Base-by-base conservation (phyloP, 1,284 basidiomycete species). In the Fomitopsis palustris region DNA sequence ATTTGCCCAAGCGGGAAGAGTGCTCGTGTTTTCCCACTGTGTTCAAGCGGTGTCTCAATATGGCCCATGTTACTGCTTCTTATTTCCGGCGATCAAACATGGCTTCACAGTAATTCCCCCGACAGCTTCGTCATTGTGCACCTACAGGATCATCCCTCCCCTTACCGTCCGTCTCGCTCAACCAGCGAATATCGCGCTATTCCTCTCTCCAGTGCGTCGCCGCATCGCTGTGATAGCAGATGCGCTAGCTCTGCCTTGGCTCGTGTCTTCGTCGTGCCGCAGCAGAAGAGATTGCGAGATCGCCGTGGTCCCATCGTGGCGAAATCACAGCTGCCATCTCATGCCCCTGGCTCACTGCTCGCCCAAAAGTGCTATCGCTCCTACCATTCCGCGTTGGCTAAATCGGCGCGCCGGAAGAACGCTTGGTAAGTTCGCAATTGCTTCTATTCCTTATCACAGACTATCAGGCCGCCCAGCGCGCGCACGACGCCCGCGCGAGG, bases 271-370 rank as follows among this genome's bases (percentile, higher is more conserved):
- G 25, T 21, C 54, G 39, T 51, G 49, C 33, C 33, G 49, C 27
- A n/a, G 25, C 29, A 33, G 37, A 27, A 29, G 17, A 12, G 17
- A 37, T 45, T 33, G 29, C 49, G 35, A 51, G 55, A 56, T 56
- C 55, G 27, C 43, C 55, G 55, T 49, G n/a, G 19, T 21, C 55
- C 43, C 55, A 56, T 56, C 55, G 55, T 49, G 55, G 41, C 41
- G 23, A 25, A 21, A 49, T 56, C 55, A 42, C 31, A n/a, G 42
- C 27, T 7, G 33, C 29, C 54, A 19, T 43, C 35, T 35, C 54
- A 17, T 43, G 54, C 54, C 21, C 29, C 54, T 43, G 41, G 19
- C 54, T 19, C n/a, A 55, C 21, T 3, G 14, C 6, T 16, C 53
- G 53, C 35, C 38, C 53, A 2, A 41, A 54, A 21, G 16, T 17